Evolutionary conservation across 2,329 filamentous ascomycete species (phyloP), one percentile per base, ranked within the genome.

Genomic region (Colletotrichum sp.): DNA sequence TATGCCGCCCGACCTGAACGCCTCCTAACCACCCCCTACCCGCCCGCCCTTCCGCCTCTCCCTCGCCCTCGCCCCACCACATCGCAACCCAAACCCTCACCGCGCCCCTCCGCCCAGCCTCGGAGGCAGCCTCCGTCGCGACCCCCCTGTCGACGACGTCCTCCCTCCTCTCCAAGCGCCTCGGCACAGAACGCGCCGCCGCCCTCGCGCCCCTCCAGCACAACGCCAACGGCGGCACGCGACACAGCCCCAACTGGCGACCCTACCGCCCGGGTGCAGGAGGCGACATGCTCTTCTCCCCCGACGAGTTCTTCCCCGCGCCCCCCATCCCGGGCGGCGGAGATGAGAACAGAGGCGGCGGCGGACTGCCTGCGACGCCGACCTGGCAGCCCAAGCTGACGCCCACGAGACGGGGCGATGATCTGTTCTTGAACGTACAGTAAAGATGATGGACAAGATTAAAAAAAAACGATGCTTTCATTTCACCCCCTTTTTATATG

Each of bases 321-420:
- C 57, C 70, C 7, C 36, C 28, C 3, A 48, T 71, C 28, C 15
- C 55, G 30, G 26, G 18, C 21, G 61, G 18, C 21, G 36, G 28
- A 21, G 16, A 43, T n/a, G 26, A 34, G 18, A 59, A 28, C 6
- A n/a, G 28, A 13, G 18, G 61, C 16, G 61, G 60, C 3, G 36
- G 59, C 16, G 59, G 75, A 30, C 79, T 88, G 57, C 88, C 88
- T 1, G 83, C 82, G 43, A 90, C 88, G 48, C 91, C 92, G 1
- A 88, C 88, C 2, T 93, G 92, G 92, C 86, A 92, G 78, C 93
- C 93, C 5, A 90, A 88, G 78, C 80, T 95, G 79, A 95, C 93
- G 61, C 93, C 93, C 4, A 92, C 91, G 72, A 86, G 92, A 76
- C 88, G 91, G 65, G 93, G 93, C 0, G 91, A 93, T 30, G 92